Percentiles rank a stretch among this genome's conserved stretches.
Evolutionary conservation across 371 early-diverging fungal species (phyloP).

Genomic region (Mortierella polycephala): DNA sequence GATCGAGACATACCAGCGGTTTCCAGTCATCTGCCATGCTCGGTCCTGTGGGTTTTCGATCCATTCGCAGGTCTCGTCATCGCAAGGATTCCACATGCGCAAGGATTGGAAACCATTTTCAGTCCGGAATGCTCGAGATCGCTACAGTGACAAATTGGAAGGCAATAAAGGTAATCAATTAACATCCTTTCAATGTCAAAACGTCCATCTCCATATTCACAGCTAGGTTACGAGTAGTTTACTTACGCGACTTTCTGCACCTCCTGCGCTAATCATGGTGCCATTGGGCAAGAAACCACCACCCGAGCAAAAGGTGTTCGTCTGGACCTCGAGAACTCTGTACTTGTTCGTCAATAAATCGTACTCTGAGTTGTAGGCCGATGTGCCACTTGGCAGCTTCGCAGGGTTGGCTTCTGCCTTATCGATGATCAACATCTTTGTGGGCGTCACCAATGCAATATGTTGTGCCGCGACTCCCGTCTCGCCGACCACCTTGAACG

Average conservation of each 20-base stretch:
- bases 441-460: conserved; percentile 33
- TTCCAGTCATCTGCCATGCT: conserved; percentile 33
- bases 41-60: conserved; percentile 27
- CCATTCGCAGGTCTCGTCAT: conserved; percentile 60
- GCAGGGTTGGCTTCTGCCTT: conserved; percentile 37
- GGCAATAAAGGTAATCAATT: neutral
- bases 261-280: conserved; percentile 66
- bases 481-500: conserved; percentile 26
- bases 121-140: conserved; percentile 11
- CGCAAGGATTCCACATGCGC: conserved; percentile 61
- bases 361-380: conserved; percentile 55
- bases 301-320: conserved; percentile 71
- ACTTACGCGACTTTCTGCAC: conserved; percentile 56
- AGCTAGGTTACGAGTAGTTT: neutral
- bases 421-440: conserved; percentile 44
- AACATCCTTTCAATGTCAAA: neutral
- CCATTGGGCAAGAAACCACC: conserved; percentile 67
- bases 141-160: neutral
- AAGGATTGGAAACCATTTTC: conserved; percentile 52
- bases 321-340: conserved; percentile 58
- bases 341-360: conserved; percentile 59
- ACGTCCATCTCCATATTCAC: neutral
- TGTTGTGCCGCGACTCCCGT: conserved; percentile 40
- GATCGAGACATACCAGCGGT: conserved; percentile 68
- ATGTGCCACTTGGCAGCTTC: conserved; percentile 26